Conservation (phyloP, 495 filamentous ascomycete species). For the Penicillium ochrochloron region DNA sequence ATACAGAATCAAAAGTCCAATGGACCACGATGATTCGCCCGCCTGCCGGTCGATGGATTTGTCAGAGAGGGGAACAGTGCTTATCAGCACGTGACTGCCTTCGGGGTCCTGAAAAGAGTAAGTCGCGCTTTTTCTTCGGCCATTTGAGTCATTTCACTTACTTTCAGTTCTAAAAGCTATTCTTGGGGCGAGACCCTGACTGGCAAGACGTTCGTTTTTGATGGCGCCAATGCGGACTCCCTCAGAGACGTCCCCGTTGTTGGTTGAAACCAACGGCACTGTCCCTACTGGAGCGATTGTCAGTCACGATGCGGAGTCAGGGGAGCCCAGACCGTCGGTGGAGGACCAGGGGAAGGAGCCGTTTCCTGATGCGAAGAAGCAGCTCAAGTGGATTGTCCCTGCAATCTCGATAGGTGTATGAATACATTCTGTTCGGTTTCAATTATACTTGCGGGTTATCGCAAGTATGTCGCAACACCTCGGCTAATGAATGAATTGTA, state of each 20-base stretch:
- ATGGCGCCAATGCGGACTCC: constrained; percentile 37
- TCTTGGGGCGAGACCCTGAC: neutral
- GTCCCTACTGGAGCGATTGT: constrained; percentile 36
- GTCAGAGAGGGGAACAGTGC: constrained; percentile 13
- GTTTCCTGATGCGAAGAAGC: constrained; percentile 34
- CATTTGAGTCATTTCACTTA: constrained; percentile 1
- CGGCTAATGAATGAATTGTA: constrained; percentile 27
- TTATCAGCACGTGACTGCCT: constrained; percentile 29
- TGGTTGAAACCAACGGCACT: constrained; percentile 36
- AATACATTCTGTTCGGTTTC: neutral
- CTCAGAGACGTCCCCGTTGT: constrained; percentile 50
- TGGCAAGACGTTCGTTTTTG: neutral
- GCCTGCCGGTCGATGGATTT: neutral
- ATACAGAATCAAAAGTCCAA: neutral
- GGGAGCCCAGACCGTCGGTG: constrained; percentile 9
- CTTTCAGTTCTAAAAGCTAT: neutral
- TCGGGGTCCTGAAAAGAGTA: constrained; percentile 8
- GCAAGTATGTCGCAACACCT: constrained; percentile 4
- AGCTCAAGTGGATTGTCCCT: constrained; percentile 53
- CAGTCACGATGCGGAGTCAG: constrained; percentile 29
- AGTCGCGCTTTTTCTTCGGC: neutral
- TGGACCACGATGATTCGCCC: constrained; percentile 4
- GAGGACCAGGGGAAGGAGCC: constrained; percentile 35
- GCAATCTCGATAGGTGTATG: constrained; percentile 59
- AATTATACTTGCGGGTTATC: neutral